phyloP scores from a whole-genome alignment of 495 filamentous ascomycete species.

The Rhypophila decipiens region DNA sequence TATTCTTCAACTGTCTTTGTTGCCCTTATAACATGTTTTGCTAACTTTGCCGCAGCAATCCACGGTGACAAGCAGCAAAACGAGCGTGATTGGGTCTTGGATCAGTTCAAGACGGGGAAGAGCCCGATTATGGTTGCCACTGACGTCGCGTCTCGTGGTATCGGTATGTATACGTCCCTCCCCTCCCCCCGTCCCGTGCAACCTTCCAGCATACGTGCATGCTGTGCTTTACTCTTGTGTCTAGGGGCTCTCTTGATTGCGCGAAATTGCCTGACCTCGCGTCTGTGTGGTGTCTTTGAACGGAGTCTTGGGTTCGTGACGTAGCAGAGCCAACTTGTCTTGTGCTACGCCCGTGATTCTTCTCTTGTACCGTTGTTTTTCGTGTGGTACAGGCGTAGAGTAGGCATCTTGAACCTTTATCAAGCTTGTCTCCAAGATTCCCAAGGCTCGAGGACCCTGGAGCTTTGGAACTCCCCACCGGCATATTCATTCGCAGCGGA shows the following conservation, averaged over 20 bases:
- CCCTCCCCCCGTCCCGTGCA: conserved; percentile 40
- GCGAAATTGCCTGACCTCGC: conserved; percentile 81
- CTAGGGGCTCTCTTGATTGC: conserved; percentile 67
- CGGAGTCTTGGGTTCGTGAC: conserved; percentile 81
- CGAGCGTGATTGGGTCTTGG: conserved; percentile 98
- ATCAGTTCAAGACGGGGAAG: conserved; percentile 97
- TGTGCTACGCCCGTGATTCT: conserved; percentile 64
- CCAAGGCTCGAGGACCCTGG: conserved; percentile 59
- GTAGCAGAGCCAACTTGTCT: conserved; percentile 52
- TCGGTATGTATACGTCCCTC: conserved; percentile 81
- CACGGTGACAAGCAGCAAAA: conserved; percentile 99
- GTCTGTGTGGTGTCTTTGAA: conserved; percentile 69
- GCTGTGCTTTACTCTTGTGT: conserved; percentile 88
- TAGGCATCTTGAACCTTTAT: conserved; percentile 64
- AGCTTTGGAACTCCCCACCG: conserved; percentile 50
- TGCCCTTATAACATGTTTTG: neutral
- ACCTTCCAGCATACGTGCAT: conserved; percentile 64
- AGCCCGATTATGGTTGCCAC: conserved; percentile 97
- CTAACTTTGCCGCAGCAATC: conserved; percentile 65
- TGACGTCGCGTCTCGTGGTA: conserved; percentile 97
- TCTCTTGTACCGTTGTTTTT: conserved; percentile 57
- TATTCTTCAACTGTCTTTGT: conserved; percentile 8
- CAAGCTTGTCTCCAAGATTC: conserved; percentile 51
- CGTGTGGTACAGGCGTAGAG: conserved; percentile 64
- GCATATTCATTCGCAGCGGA: conserved; percentile 51